phyloP scores from a whole-genome alignment of 2,329 filamentous ascomycete species.

The Chlorencoelia australis region DNA sequence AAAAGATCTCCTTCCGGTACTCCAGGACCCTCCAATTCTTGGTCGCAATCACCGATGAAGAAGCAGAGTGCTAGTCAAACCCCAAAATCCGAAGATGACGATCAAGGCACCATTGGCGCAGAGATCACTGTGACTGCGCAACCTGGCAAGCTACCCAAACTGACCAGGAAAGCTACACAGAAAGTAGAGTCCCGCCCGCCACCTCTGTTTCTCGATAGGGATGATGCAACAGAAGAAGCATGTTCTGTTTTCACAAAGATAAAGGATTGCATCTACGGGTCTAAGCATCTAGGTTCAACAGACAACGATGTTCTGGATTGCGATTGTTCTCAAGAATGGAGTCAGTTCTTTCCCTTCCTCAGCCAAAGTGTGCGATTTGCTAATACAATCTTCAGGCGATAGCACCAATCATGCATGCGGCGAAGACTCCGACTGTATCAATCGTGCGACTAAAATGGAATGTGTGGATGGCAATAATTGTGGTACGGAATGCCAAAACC shows the following conservation, averaged over 20 bases:
- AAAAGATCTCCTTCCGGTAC: slow-evolving; percentile 20
- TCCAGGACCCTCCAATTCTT: slow-evolving; percentile 16
- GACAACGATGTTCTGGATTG: slow-evolving; percentile 88
- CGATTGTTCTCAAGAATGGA: slow-evolving; percentile 90
- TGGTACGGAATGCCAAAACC: slow-evolving; percentile 80
- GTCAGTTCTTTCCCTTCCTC: slow-evolving; percentile 45
- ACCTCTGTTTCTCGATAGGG: slow-evolving; percentile 61
- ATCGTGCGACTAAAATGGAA: slow-evolving; percentile 96
- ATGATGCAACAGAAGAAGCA: slow-evolving; percentile 70
- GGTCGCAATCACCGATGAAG: slow-evolving; percentile 19
- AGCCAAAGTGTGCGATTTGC: slow-evolving; percentile 11
- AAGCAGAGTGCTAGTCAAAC: slow-evolving; percentile 17
- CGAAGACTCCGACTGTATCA: slow-evolving; percentile 97
- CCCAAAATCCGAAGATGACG: slow-evolving; percentile 29
- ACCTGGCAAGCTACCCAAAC: slow-evolving; percentile 57
- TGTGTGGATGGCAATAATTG: slow-evolving; percentile 68
- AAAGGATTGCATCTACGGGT: slow-evolving; percentile 77
- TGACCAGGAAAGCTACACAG: slow-evolving; percentile 63
- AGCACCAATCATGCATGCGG: slow-evolving; percentile 76
- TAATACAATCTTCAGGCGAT: slow-evolving; percentile 38
- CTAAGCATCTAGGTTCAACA: slow-evolving; percentile 82
- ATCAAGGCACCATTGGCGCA: slow-evolving; percentile 43
- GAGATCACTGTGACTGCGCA: slow-evolving; percentile 54
- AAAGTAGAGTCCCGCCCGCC: slow-evolving; percentile 55
- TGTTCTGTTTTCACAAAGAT: slow-evolving; percentile 71